Base-by-base conservation (phyloP, 768 basidiomycete species). In the Chlorophyllum brunneum region DNA sequence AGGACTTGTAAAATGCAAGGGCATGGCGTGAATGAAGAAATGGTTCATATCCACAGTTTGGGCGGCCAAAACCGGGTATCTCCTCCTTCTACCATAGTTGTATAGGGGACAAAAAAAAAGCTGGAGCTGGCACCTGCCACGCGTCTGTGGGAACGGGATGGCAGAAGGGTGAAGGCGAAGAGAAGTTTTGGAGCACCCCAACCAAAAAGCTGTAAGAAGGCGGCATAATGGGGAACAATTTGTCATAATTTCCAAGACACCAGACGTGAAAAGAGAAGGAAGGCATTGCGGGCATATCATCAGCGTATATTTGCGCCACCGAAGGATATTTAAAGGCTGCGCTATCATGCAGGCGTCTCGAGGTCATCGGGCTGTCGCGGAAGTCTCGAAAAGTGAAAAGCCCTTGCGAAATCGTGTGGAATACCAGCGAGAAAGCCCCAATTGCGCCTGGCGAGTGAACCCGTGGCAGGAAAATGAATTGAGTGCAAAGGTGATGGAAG, bases 11-110 rank as follows among this genome's bases (percentile, higher is more conserved):
- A 5, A 47, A 27, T n/a, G 58, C 27, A 44, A 59, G 30, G 20
- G n/a, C 16, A 30, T 40, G 31, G 22, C 55, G 40, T 30, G 60
- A 33, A 30, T 54, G n/a, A 42, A 51, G 38, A 44, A 30, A 31
- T 27, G 40, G 36, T 16, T 51, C 51, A 50, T 30, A 22, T 46
- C 30, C 16, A 29, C n/a, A n/a, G n/a, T n/a, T n/a, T n/a, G n/a
- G n/a, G n/a, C n/a, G n/a, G n/a, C n/a, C n/a, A n/a, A n/a, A n/a
- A n/a, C n/a, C n/a, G n/a, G n/a, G n/a, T n/a, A n/a, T n/a, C n/a
- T n/a, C n/a, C n/a, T n/a, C 15, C 6, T 15, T 16, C 15, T 31
- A 20, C 1, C n/a, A 22, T 22, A 4, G 9, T 40, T 20, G n/a
- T 40, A 40, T 40, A 22, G 16, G 5, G 18, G 5, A 22, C 8